Base-by-base conservation (phyloP, 306 rosid genomes). In the Malus fusca region DNA sequence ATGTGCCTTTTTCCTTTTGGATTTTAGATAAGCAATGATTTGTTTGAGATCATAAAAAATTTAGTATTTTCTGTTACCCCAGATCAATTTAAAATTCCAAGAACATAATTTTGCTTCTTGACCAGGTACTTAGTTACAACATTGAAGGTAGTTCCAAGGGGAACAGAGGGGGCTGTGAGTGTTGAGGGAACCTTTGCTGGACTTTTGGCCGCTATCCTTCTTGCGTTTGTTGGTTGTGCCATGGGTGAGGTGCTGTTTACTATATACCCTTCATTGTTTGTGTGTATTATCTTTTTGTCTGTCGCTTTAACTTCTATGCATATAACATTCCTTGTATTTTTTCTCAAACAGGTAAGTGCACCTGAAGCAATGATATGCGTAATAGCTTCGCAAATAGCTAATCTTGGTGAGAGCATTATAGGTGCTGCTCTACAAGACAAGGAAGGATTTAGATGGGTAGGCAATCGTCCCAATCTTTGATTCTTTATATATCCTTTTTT, bases 91-190 rank as follows among this genome's bases (percentile, higher is more conserved):
- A 79, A 74, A 14, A 68, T 80, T 28, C 11, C 48, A 25, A 5
- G 46, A 35, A 26, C 76, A 31, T 66, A 84, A 42, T 40, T 11
- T 28, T 78, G 58, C 48, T 75, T 67, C 63, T 60, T 80, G 69
- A 64, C 42, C 87, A 96, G 99, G 91, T 96, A 96, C 81, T 84
- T 96, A 74, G 92, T 96, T 51, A 95, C 98, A 8, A 89, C 96
- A 68, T 84, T 96, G 83, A 92, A 90, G 88, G 75, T 89, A 70
- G 99, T 96, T 80, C 98, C 98, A 74, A 87, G 98, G 84, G 99
- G 99, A 71, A 96, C 99, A 26, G 99, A 96, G 84, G 99, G 99
- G 74, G 99, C 98, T 28, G 88, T 96, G 72, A 96, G 99, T 80
- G 77, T 92, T 11, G 98, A 90, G 77, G 99, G 99, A 88, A 90